These are phyloP conservation scores for Monocercomonoides exilis DNA, from an alignment of 78 protist species.

Conservation along the genomic window DNA sequence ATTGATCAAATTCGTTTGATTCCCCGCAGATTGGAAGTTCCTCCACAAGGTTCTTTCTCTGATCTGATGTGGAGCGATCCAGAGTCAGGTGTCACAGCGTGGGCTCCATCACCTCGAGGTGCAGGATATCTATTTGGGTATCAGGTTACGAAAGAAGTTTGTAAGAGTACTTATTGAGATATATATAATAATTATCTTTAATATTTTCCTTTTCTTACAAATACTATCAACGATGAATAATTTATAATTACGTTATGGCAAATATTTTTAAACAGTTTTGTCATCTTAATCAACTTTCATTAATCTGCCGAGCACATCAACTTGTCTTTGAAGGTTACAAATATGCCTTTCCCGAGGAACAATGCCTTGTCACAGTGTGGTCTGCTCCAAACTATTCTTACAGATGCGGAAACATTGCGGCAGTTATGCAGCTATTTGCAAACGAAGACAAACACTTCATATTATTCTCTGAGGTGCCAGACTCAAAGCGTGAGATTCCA, in stretches of 20 bases:
- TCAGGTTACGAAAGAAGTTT: constrained; percentile 62
- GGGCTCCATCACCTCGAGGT: constrained; percentile 94
- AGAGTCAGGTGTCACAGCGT: constrained; percentile 84
- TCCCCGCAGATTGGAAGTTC: constrained; percentile 76
- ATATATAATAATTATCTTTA: not conserved
- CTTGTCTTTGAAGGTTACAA: constrained; percentile 98
- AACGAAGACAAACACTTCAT: not conserved
- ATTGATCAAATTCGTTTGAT: constrained; percentile 73
- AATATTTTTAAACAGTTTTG: constrained; percentile 59
- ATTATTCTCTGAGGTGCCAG: not conserved
- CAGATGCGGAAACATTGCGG: constrained; percentile 41
- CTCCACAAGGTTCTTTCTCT: constrained; percentile 92
- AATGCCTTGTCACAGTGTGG: constrained; percentile 92
- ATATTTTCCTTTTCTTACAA: not conserved
- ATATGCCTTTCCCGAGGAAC: constrained; percentile 74
- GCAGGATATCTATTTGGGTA: constrained; percentile 98
- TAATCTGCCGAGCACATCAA: constrained; percentile 97
- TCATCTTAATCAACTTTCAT: constrained; percentile 58
- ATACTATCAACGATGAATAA: not conserved
- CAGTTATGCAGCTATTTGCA: constrained; percentile 8
- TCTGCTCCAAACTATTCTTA: constrained; percentile 98
- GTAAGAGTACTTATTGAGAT: not conserved
- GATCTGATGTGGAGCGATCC: constrained; percentile 99
- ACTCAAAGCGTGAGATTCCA: not conserved
- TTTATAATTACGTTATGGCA: not conserved